These are phyloP conservation scores for Teratosphaeria pseudoeucalypti DNA, from an alignment of 2,329 filamentous ascomycete genomes.

Conservation along the genomic window DNA sequence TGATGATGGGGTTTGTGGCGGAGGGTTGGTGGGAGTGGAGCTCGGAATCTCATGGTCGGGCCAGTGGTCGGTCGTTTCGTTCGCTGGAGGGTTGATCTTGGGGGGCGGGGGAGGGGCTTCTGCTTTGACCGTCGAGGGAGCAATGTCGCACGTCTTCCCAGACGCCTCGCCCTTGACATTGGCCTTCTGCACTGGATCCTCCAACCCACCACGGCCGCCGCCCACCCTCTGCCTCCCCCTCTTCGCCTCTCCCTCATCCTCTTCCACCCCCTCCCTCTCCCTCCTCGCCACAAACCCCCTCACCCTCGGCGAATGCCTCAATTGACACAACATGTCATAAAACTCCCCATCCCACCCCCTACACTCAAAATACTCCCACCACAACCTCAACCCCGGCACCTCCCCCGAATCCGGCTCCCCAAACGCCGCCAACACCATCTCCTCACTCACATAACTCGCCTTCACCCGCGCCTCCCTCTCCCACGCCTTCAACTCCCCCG, in stretches of 20 bases:
- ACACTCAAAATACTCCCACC: slow-evolving; percentile 40
- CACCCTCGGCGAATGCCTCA: slow-evolving; percentile 5
- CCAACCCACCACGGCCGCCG: neutral
- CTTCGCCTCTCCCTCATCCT: neutral
- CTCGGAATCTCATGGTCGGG: neutral
- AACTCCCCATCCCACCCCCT: slow-evolving; percentile 31
- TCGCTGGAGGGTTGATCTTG: neutral
- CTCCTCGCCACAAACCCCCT: neutral
- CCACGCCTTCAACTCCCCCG: slow-evolving; percentile 29
- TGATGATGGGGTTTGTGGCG: neutral
- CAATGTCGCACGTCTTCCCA: neutral
- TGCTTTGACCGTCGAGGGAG: neutral
- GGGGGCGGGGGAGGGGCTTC: neutral
- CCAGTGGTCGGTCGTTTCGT: neutral
- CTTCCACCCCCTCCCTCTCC: neutral
- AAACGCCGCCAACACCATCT: slow-evolving; percentile 32
- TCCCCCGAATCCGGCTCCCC: slow-evolving; percentile 30
- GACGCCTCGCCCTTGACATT: neutral
- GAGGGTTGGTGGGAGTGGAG: neutral
- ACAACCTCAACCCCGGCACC: slow-evolving; percentile 33
- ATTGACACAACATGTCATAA: slow-evolving; percentile 30
- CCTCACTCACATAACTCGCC: slow-evolving; percentile 26
- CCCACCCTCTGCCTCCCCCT: neutral
- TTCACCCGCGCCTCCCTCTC: slow-evolving; percentile 29
- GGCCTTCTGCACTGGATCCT: neutral